Conservation (phyloP, 208 protist genomes). For the Trypanosomatidae sp. region DNA sequence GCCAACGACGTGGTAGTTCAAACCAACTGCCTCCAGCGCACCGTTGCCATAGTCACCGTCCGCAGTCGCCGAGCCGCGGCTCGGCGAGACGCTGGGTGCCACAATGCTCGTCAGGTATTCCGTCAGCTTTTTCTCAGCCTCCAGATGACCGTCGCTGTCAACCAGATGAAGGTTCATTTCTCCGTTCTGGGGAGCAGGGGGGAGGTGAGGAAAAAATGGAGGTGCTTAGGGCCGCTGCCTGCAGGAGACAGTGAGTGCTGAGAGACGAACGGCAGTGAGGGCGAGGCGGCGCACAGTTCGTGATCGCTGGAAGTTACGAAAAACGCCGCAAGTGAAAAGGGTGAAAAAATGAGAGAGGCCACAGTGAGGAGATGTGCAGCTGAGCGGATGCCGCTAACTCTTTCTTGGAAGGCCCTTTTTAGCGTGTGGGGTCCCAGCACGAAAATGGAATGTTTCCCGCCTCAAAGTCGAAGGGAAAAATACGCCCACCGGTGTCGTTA, state of each 20-base stretch:
- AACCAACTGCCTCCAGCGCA: constrained; percentile 22
- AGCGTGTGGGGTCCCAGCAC: neutral
- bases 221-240: constrained; percentile 2
- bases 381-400: neutral
- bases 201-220: neutral
- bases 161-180: constrained; percentile 66
- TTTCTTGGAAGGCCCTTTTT: neutral
- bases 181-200: neutral
- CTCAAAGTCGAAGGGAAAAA: neutral
- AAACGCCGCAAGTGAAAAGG: constrained; percentile 10
- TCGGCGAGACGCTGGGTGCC: neutral
- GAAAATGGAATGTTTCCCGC: neutral
- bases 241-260: neutral
- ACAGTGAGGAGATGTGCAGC: neutral
- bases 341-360: constrained; percentile 6
- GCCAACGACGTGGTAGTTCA: constrained; percentile 91
- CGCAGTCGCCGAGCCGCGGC: neutral
- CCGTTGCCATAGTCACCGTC: neutral
- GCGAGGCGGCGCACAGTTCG: neutral
- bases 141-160: constrained; percentile 61
- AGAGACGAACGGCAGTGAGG: neutral
- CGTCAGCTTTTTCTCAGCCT: constrained; percentile 44
- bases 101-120: constrained; percentile 42
- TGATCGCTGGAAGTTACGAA: neutral
- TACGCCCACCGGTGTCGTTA: neutral